phyloP scores from a whole-genome alignment of 768 basidiomycete species.

The Gyrodon lividus region DNA sequence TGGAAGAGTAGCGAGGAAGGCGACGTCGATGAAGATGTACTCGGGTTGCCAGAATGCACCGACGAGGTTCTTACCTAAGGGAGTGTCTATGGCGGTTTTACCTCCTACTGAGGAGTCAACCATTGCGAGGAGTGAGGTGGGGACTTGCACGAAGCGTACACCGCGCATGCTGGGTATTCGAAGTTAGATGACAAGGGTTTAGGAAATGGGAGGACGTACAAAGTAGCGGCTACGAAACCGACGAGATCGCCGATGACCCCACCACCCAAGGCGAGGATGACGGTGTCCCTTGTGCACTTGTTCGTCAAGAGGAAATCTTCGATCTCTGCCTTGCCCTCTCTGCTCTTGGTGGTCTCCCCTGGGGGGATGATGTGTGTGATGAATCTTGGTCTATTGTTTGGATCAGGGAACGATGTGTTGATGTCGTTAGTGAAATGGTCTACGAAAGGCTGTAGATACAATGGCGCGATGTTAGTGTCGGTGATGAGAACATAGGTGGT shows the following conservation, averaged over 20 bases:
- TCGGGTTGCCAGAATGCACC: conserved; percentile 99
- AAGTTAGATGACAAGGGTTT: not conserved
- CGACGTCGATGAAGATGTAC: conserved; percentile 96
- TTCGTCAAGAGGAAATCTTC: conserved; percentile 91
- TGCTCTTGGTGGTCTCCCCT: conserved; percentile 90
- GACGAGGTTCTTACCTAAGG: conserved; percentile 96
- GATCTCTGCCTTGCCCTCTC: conserved; percentile 88
- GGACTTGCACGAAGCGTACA: conserved; percentile 92
- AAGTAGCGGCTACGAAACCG: conserved; percentile 96
- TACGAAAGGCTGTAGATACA: conserved; percentile 72
- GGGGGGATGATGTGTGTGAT: conserved; percentile 78
- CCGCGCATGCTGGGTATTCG: conserved; percentile 84
- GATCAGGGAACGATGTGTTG: conserved; percentile 13
- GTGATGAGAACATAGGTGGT: conserved; percentile 92
- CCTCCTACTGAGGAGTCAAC: conserved; percentile 98
- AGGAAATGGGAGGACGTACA: conserved; percentile 50
- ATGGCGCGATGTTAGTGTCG: conserved; percentile 83
- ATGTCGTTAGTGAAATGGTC: conserved; percentile 57
- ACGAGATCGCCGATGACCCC: conserved; percentile 97
- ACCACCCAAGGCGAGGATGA: conserved; percentile 91
- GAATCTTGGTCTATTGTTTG: conserved; percentile 55
- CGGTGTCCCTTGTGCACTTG: conserved; percentile 89
- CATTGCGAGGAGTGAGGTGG: conserved; percentile 96
- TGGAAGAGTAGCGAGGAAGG: conserved; percentile 92
- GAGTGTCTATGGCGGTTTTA: conserved; percentile 99